These are phyloP conservation scores for Blastomyces parvus DNA, from an alignment of 2,329 filamentous ascomycete genomes.

Conservation along the genomic window DNA sequence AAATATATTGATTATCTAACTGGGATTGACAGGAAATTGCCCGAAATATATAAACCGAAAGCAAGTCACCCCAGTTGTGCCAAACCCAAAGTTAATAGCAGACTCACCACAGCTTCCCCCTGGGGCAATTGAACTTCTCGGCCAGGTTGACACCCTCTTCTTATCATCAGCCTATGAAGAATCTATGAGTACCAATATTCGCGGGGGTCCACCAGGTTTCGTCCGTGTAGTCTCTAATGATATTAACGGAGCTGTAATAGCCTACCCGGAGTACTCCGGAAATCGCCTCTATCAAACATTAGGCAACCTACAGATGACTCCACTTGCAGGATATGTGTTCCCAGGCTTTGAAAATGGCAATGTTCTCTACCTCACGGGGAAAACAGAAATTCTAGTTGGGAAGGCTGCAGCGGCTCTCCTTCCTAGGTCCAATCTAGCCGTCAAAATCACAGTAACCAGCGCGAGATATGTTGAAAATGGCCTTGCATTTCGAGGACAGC, in stretches of 20 bases:
- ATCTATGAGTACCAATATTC: slow-evolving; percentile 76
- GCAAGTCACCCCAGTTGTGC: slow-evolving; percentile 46
- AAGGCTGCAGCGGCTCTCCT: slow-evolving; percentile 53
- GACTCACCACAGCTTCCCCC: slow-evolving; percentile 41
- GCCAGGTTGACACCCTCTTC: slow-evolving; percentile 65
- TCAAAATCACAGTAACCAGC: slow-evolving; percentile 55
- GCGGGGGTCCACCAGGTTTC: slow-evolving; percentile 67
- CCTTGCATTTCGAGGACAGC: slow-evolving; percentile 56
- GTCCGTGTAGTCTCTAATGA: slow-evolving; percentile 56
- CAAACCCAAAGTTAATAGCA: slow-evolving; percentile 46
- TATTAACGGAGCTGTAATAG: slow-evolving; percentile 40
- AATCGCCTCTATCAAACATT: slow-evolving; percentile 77
- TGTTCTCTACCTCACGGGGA: slow-evolving; percentile 65
- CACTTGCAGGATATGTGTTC: slow-evolving; percentile 58
- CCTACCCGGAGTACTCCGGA: slow-evolving; percentile 77
- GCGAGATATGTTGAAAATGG: slow-evolving; percentile 55
- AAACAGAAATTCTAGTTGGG: slow-evolving; percentile 56
- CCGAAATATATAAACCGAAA: slow-evolving; percentile 81
- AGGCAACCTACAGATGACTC: slow-evolving; percentile 62
- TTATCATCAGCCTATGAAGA: slow-evolving; percentile 55
- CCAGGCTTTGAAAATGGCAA: slow-evolving; percentile 65
- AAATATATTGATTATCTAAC: slow-evolving; percentile 2
- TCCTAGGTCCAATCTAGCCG: slow-evolving; percentile 60
- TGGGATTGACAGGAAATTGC: slow-evolving; percentile 53
- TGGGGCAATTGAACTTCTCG: slow-evolving; percentile 51